Percentiles rank a stretch among this genome's conserved stretches.
These are phyloP conservation scores for Fusarium pseudoanthophilum DNA, from an alignment of 2,329 filamentous ascomycete genomes.

Conservation along the genomic window DNA sequence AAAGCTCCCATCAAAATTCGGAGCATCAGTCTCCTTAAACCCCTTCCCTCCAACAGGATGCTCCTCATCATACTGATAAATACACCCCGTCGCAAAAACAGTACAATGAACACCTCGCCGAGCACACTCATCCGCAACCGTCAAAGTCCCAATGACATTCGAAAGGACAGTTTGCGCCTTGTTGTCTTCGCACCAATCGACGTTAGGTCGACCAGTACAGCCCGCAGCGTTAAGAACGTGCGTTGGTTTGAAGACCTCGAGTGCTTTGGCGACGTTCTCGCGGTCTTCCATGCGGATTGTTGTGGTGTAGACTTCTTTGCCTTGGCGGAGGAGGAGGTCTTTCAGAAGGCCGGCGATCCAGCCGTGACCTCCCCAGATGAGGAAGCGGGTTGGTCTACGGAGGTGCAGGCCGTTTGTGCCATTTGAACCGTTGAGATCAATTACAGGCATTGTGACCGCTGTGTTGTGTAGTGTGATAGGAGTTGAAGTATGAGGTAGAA, in stretches of 20 bases:
- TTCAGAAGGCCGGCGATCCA: slow-evolving; percentile 73
- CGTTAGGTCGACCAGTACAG: slow-evolving; percentile 61
- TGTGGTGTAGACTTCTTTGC: slow-evolving; percentile 69
- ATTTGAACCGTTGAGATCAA: background rate
- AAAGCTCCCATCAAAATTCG: slow-evolving; percentile 75
- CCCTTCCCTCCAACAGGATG: slow-evolving; percentile 67
- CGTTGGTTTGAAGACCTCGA: slow-evolving; percentile 69
- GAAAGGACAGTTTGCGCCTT: slow-evolving; percentile 74
- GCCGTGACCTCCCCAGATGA: slow-evolving; percentile 73
- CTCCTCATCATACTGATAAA: slow-evolving; percentile 71
- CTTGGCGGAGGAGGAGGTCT: slow-evolving; percentile 65
- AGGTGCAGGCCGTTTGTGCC: background rate
- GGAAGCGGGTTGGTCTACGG: slow-evolving; percentile 27
- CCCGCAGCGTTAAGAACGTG: slow-evolving; percentile 75
- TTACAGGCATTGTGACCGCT: background rate
- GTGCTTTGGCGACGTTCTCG: slow-evolving; percentile 67
- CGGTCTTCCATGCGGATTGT: slow-evolving; percentile 69
- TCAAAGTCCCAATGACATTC: slow-evolving; percentile 73
- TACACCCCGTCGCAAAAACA: slow-evolving; percentile 74
- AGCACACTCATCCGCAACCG: slow-evolving; percentile 70
- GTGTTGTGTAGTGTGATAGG: too few species aligned
- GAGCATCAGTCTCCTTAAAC: slow-evolving; percentile 69
- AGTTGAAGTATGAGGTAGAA: fast-evolving
- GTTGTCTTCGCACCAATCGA: slow-evolving; percentile 63
- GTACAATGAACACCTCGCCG: slow-evolving; percentile 70